Evolutionary conservation across 306 rosid species (phyloP), one percentile per base, ranked within the genome.

Genomic region (Hylodesmum podocarpum): DNA sequence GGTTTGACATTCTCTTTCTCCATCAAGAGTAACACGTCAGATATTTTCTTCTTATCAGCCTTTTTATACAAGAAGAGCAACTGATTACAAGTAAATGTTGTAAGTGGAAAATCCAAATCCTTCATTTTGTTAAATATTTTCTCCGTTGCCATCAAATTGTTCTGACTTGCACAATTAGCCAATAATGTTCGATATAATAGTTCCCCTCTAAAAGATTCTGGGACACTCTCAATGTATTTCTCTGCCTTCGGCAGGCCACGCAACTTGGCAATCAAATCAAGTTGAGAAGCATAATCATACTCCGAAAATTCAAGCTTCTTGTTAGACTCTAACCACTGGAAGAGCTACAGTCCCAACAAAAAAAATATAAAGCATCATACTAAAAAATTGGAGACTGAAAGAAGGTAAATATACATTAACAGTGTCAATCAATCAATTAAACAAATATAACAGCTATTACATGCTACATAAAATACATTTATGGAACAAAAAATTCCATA

Each of bases 241-340:
- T 90, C 96, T 33, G 98, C 97, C 77, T 74, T 84, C 1, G 28
- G 28, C 37, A 87, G 77, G 50, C 98, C 96, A 51, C 54, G 85
- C 57, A 89, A 63, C 84, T 92, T 92, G 79, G 92, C 90, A 78
- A 92, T 85, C 78, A 94, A 81, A 85, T 90, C 95, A 28, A 94
- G 77, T 15, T 85, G 89, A 83, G 96, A 89, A 73, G 87, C 87
- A 84, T 92, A 89, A 82, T 92, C 93, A 46, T 55, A 80, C 79
- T 91, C 93, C 25, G 21, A 3, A 70, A 86, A 88, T 24, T 94
- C 93, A 70, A 87, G 82, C 86, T 75, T 53, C 49, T 86, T 80
- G 29, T 82, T 87, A 44, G 78, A 75, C 78, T 88, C 96, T 78
- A 89, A 68, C 98, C 98, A 94, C 82, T 90, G 91, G 7, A 86